Evolutionary conservation across 208 protist genomes (phyloP).

Genomic region (Acanthamoeba quina): DNA sequence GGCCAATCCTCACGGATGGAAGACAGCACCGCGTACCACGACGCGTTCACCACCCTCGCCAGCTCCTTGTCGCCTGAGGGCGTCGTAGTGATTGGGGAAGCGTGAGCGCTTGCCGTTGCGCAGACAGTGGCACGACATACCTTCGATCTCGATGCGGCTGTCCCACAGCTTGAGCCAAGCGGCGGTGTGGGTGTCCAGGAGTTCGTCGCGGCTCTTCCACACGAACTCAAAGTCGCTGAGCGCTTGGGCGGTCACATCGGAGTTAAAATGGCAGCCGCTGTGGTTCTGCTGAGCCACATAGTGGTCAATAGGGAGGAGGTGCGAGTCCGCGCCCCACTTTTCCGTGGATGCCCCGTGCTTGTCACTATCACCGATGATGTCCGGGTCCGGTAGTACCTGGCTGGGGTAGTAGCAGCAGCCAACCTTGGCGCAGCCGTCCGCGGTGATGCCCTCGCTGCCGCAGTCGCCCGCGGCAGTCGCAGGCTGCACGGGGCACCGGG

Average conservation of each 20-base stretch:
- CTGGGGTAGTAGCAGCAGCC: slow-evolving; percentile 68
- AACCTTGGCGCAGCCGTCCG: slow-evolving; percentile 4
- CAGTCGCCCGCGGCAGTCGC: background rate
- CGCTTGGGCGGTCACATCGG: slow-evolving; percentile 12
- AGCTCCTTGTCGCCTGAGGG: slow-evolving; percentile 39
- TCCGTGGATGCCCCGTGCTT: background rate
- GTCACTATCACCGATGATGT: background rate
- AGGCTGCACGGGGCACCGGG: background rate
- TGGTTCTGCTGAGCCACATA: slow-evolving; percentile 26
- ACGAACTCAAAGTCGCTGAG: slow-evolving; percentile 26
- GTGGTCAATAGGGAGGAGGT: background rate
- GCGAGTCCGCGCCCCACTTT: background rate
- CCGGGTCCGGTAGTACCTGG: background rate
- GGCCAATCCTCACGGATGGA: slow-evolving; percentile 47
- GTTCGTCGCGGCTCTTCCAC: background rate
- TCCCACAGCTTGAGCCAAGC: slow-evolving; percentile 52
- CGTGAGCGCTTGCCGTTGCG: background rate
- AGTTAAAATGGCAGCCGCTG: slow-evolving; percentile 67
- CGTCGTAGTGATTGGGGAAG: background rate
- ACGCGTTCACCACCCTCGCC: slow-evolving; percentile 43
- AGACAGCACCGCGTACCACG: slow-evolving; percentile 53
- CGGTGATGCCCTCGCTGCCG: slow-evolving; percentile 47
- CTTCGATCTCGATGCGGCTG: slow-evolving; percentile 55
- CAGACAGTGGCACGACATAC: background rate
- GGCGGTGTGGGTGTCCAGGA: slow-evolving; percentile 5